Base-by-base conservation (phyloP, 1,284 basidiomycete genomes). In the Ceratobasidium theobromae region DNA sequence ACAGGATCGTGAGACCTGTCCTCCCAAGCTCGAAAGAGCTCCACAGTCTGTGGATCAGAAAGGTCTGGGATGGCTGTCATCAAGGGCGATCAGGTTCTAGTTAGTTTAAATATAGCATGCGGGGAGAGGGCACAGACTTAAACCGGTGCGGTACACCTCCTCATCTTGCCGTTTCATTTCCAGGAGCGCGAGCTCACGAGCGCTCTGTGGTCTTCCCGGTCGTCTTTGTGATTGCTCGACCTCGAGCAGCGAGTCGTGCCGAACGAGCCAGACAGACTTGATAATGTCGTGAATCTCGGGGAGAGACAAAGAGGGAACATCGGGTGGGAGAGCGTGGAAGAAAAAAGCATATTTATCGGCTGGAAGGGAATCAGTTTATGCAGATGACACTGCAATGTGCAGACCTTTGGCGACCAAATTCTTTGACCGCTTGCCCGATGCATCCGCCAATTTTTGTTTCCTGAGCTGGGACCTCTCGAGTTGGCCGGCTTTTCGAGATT, bases 321-420 rank as follows among this genome's bases (percentile, higher is more conserved):
- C 81, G 41, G 83, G 79, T 0, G 90, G 88, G 4, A 95, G 74
- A 1, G 88, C 83, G 71, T 89, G 82, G 72, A 84, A 88, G 77
- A 94, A 94, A 77, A 94, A 95, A 9, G 82, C 79, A 72, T 87
- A 91, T 49, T 91, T 80, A 73, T 90, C 86, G 69, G 85, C 92
- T 81, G 69, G 49, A 67, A 45, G 48, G 48, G 23, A 18, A 38
- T 60, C 18, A 16, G 21, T 27, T 45, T 12, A 11, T n/a, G 4
- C 27, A 38, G 32, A 35, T 16, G 35, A 66, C 30, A 53, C 18
- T 3, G 49, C 21, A 30, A 12, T 11, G 65, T 23, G 46, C 75
- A 46, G 58, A 88, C 89, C 82, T 74, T 84, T 78, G 0, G 77
- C 75, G 54, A 80, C 77, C 38, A 85, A 78, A 71, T 84, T 87